These are phyloP conservation scores for Colletotrichum aenigma DNA, from an alignment of 2,329 filamentous ascomycete species.

Conservation along the genomic window DNA sequence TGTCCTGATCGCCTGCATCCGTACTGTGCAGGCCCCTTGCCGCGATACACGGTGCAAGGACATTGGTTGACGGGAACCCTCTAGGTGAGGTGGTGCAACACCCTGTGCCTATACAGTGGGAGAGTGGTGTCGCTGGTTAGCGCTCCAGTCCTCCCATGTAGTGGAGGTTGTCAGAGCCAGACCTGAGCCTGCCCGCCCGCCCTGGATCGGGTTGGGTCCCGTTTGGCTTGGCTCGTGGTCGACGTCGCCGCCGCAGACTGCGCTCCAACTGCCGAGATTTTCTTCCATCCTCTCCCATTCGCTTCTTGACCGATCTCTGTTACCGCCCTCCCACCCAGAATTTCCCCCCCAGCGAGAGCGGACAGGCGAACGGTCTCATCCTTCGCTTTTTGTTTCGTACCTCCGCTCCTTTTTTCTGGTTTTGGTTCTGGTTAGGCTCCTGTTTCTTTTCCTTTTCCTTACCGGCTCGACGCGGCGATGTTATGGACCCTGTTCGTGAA, in stretches of 20 bases:
- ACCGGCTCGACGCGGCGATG: slow-evolving; percentile 20
- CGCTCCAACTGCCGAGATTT: slow-evolving; percentile 19
- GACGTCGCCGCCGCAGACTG: slow-evolving; percentile 8
- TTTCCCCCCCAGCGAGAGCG: slow-evolving; percentile 3
- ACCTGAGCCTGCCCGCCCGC: not conserved
- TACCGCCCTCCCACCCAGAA: slow-evolving; percentile 1
- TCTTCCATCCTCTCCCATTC: slow-evolving; percentile 13
- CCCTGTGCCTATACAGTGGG: not conserved
- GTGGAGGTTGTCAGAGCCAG: not conserved
- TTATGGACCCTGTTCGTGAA: slow-evolving; percentile 23
- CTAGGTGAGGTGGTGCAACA: not conserved
- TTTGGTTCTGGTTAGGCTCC: not conserved
- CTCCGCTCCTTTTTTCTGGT: not conserved
- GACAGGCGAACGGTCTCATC: slow-evolving; percentile 18
- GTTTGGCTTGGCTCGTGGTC: slow-evolving; percentile 4
- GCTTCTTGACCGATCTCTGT: slow-evolving; percentile 9
- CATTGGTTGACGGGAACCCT: not conserved
- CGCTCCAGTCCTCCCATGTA: not conserved
- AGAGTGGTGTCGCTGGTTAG: not conserved
- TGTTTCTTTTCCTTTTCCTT: not conserved
- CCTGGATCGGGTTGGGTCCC: not conserved
- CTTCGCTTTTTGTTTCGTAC: slow-evolving; percentile 7
- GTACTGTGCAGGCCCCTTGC: slow-evolving; percentile 9
- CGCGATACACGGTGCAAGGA: not conserved
- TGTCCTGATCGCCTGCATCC: not conserved